phyloP scores from a whole-genome alignment of 768 basidiomycete species.

The Polyporus arcularius region DNA sequence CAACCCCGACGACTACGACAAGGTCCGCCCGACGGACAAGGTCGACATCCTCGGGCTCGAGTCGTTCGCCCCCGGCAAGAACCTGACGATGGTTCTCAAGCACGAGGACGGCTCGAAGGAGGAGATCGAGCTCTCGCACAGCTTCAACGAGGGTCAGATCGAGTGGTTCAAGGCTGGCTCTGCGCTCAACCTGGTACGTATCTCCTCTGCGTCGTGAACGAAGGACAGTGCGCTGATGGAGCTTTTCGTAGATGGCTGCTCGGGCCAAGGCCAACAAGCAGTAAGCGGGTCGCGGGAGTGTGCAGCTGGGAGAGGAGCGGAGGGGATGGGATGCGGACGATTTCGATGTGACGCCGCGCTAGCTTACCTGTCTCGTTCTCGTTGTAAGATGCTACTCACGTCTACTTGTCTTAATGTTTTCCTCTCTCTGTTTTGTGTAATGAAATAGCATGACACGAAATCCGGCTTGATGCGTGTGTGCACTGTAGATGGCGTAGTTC shows the following conservation, averaged over 20 bases:
- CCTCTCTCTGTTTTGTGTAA: conserved; percentile 11
- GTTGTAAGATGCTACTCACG: conserved; percentile 21
- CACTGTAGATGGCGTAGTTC: neutral
- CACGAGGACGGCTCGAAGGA: conserved; percentile 81
- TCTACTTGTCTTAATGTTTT: conserved; percentile 17
- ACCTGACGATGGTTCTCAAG: conserved; percentile 79
- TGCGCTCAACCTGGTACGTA: conserved; percentile 80
- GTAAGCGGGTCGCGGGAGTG: conserved; percentile 21
- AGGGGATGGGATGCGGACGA: conserved; percentile 15
- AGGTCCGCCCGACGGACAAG: conserved; percentile 82
- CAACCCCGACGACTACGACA: conserved; percentile 93
- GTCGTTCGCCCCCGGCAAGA: conserved; percentile 88
- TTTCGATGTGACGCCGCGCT: conserved; percentile 7
- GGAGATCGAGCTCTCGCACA: conserved; percentile 82
- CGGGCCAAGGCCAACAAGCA: conserved; percentile 48
- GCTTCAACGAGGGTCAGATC: conserved; percentile 97
- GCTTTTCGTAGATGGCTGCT: conserved; percentile 58
- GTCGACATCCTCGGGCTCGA: conserved; percentile 90
- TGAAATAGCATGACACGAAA: conserved; percentile 14
- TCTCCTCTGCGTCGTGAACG: neutral
- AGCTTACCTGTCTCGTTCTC: conserved; percentile 7
- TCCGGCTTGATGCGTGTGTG: neutral
- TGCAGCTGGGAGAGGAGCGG: neutral
- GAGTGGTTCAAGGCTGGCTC: conserved; percentile 99
- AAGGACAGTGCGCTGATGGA: conserved; percentile 10